Evolutionary conservation across 257 asterid species (phyloP), one percentile per base, ranked within the genome.

Genomic region (Jacaranda copaia): DNA sequence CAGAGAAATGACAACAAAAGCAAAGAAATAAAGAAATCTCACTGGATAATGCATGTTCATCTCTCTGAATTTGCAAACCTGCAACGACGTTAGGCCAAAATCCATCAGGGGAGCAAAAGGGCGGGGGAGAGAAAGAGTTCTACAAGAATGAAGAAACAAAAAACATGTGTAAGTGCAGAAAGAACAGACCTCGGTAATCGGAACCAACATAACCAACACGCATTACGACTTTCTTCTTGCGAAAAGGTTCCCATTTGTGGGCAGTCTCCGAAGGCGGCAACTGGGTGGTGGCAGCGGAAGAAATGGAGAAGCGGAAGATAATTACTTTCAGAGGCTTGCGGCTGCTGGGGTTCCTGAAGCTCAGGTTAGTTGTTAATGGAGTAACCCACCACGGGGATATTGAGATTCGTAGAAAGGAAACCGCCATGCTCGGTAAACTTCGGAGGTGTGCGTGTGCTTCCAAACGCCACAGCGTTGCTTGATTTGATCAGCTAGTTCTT

Each of bases 121-220:
- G 55, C 25, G n/a, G 2, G 9, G 3, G 15, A 16, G 7, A n/a
- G 55, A 18, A 8, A 25, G 62, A 45, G 62, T 39, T 38, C 43
- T 8, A 43, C 36, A 52, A n/a, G 45, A 38, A 32, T 39, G 15
- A 45, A 61, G 38, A 52, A 66, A 40, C 19, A 2, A 1, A 56
- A 32, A 38, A 32, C 10, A 60, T 3, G 4, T 52, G 6, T 3
- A 32, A 19, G 8, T 3, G 32, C 38, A 36, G 5, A 25, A 42
- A 52, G 6, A 74, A 14, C 51, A 13, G 10, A 91, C 99, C 98
- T 89, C 96, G 87, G 83, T 91, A 93, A 75, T 87, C 86, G 64
- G 99, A 88, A 39, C 99, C 99, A 11, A 93, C 93, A 55, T 95
- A 95, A 56, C 99, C 99, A 40, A 95, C 97, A 32, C 97, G 98